Evolutionary conservation across 345 rosid genomes (phyloP), one percentile per base, ranked within the genome.

Genomic region (Syzygium aromaticum): DNA sequence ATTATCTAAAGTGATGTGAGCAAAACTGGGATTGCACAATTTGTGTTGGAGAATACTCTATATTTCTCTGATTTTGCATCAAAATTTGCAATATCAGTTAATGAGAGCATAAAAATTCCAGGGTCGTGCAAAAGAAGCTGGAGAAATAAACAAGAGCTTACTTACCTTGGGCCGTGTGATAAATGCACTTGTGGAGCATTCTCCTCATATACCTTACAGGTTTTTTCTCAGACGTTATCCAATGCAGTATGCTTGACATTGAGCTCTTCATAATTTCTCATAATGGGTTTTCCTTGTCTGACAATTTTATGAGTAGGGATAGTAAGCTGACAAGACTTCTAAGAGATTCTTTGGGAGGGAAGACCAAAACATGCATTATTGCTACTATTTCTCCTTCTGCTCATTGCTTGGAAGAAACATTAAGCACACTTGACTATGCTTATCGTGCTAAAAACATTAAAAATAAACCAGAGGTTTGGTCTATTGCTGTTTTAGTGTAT

Each of bases 121-220:
- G 98, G 96, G 96, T 10, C 96, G 99, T 59, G 99, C 98, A 86
- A 95, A 98, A 92, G 99, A 97, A 93, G 99, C 98, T 27, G 99
- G 99, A 78, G 98, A 97, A 92, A 97, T 97, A 57, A 97, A 96
- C 89, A 97, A 97, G 94, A 97, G 99, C 91, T 94, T 97, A 93
- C 95, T 97, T 40, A 97, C 99, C 30, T 88, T 97, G 59, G 98
- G 98, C 46, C 97, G 99, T 85, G 99, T 97, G 87, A 97, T 97
- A 90, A 97, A 96, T 93, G 98, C 98, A 53, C 96, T 96, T 88
- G 99, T 94, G 88, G 99, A 97, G 87, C 99, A 95, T 95, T 95
- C 99, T 86, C 91, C 98, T 9, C 99, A 97, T 90, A 90, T 97
- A 92, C 99, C 99, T 78, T 97, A 97, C 88, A 97, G 99, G 98